phyloP scores from a whole-genome alignment of 805 yeast genomes.

The Ogataea allantospora region DNA sequence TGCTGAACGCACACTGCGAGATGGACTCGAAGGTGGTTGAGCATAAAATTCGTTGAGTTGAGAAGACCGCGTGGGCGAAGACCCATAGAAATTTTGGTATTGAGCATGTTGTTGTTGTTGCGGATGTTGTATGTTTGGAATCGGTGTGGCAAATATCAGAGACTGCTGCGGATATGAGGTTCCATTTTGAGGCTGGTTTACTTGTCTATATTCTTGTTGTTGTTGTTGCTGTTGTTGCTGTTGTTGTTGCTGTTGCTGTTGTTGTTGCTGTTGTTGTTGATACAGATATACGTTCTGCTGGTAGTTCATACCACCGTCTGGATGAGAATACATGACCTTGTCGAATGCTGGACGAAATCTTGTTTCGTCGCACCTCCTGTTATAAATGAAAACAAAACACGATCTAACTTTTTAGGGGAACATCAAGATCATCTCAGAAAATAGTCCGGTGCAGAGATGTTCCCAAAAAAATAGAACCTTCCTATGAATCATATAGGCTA shows the following conservation, averaged over 20 bases:
- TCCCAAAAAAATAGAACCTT: background rate
- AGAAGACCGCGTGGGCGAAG: conserved; percentile 28
- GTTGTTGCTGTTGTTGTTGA: conserved; percentile 35
- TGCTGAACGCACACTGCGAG: conserved; percentile 32
- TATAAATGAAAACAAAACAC: conserved; percentile 18
- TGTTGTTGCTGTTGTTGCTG: conserved; percentile 31
- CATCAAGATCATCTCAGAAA: background rate
- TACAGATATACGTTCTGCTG: conserved; percentile 20
- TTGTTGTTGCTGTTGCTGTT: conserved; percentile 25
- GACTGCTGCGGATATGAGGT: conserved; percentile 18
- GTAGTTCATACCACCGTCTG: conserved; percentile 18
- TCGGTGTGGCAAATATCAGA: conserved; percentile 18
- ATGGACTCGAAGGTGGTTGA: conserved; percentile 36
- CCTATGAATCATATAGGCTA: background rate
- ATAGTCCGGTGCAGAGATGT: conserved; percentile 7
- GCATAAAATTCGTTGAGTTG: conserved; percentile 22
- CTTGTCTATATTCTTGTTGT: conserved; percentile 28
- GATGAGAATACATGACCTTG: conserved; percentile 11
- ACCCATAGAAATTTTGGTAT: conserved; percentile 18
- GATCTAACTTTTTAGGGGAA: conserved; percentile 7
- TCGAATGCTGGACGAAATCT: background rate
- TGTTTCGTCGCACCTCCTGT: background rate
- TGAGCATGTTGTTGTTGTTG: conserved; percentile 20
- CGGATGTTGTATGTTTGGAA: conserved; percentile 29
- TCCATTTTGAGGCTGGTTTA: conserved; percentile 4